Base-by-base conservation (phyloP, 2,329 filamentous ascomycete genomes). In the Dactylellina parvicollis region DNA sequence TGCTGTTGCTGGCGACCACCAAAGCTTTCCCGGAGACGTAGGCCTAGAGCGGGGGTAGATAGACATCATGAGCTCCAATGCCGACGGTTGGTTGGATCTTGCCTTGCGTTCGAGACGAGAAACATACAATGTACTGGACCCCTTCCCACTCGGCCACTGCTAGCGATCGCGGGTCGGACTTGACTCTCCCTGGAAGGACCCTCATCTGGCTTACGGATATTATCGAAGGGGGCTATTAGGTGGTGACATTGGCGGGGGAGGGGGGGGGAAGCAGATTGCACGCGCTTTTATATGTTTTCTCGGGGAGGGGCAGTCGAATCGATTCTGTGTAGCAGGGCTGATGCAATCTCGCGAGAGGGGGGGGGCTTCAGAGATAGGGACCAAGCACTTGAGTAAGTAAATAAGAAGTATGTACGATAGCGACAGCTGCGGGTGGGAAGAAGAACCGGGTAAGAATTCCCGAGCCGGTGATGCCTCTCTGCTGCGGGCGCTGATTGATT, bases 1-100 rank as follows among this genome's bases (percentile, higher is more conserved):
- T 85, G 57, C 91, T 86, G 55, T 88, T 90, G 79, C 87, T 86
- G 77, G 98, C 88, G 78, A 99, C 89, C 59, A 95, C 88, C 76
- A 98, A 87, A 74, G 92, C 92, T 81, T 90, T 91, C 78, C 94
- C 94, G 72, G 91, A 95, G 76, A 97, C 90, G 82, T 98, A 99
- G 56, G 88, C 87, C 92, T 96, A 78, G n/a, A 30, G 32, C 50
- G 28, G 55, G 28, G 38, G 9, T 46, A 44, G 14, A 12, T 14
- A 38, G 40, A 16, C 30, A 28, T n/a, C 2, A 44, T 42, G 30
- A 56, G 24, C 4, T 34, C 12, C 3, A 62, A 36, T 28, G 24
- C 22, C n/a, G 47, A 22, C n/a, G n/a, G 28, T 16, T 4, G 9
- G 12, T 2, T 16, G 8, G 9, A 32, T 16, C 12, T 3, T 14